phyloP scores from a whole-genome alignment of 2,329 filamentous ascomycete genomes.

The Ceratocystis destructans region DNA sequence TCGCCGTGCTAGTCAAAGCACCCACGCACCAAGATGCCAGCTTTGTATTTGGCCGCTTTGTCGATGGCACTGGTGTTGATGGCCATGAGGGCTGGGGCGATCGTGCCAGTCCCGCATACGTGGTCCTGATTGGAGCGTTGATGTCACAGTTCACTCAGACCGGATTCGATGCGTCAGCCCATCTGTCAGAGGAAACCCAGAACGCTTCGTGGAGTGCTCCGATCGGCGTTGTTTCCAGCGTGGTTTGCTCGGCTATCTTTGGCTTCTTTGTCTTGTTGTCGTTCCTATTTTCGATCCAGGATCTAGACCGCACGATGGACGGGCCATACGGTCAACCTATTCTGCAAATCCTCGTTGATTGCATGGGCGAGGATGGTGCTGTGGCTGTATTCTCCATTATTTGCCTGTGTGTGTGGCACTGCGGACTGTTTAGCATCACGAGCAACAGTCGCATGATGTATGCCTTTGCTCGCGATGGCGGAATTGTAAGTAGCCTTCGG shows the following conservation, averaged over 20 bases:
- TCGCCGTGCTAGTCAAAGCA: conserved; percentile 43
- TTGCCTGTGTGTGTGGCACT: conserved; percentile 49
- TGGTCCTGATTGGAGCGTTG: conserved; percentile 40
- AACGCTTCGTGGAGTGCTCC: conserved; percentile 44
- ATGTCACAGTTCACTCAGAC: conserved; percentile 39
- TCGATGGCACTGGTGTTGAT: conserved; percentile 37
- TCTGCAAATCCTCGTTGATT: conserved; percentile 43
- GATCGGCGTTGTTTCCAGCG: conserved; percentile 42
- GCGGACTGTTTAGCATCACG: conserved; percentile 44
- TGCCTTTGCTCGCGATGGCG: conserved; percentile 42
- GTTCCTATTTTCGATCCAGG: conserved; percentile 45
- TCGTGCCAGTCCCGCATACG: conserved; percentile 40
- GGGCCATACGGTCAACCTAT: conserved; percentile 39
- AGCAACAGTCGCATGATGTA: conserved; percentile 47
- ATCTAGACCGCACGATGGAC: conserved; percentile 36
- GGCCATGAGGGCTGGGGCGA: conserved; percentile 38
- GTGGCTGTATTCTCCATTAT: conserved; percentile 41
- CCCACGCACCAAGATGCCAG: conserved; percentile 41
- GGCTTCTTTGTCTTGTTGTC: conserved; percentile 46
- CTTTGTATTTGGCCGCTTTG: conserved; percentile 41
- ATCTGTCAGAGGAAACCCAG: conserved; percentile 43
- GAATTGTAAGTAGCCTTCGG: conserved; percentile 28
- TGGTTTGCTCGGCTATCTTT: conserved; percentile 42
- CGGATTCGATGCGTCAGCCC: conserved; percentile 42
- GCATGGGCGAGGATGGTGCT: conserved; percentile 42